Conservation (phyloP, 495 filamentous ascomycete species). For the Astrothelium macrocarpum region DNA sequence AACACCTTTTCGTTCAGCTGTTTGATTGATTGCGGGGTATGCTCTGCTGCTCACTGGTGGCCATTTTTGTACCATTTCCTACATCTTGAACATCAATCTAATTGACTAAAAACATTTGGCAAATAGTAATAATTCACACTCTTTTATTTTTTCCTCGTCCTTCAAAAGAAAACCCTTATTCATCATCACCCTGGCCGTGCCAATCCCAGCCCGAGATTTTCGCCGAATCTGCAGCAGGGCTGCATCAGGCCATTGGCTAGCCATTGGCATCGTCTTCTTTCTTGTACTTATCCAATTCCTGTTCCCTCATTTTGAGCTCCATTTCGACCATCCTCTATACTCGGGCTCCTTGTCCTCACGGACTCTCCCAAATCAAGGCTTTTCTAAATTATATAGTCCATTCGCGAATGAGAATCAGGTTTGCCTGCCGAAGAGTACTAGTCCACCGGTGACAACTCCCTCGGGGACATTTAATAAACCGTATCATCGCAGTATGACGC, state of each 20-base stretch:
- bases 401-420: not conserved
- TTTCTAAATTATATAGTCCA: constrained; percentile 4
- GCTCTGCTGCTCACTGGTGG: not conserved
- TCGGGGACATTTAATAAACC: constrained; percentile 13
- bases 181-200: not conserved
- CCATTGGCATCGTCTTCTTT: not conserved
- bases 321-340: not conserved
- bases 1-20: not conserved
- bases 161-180: not conserved
- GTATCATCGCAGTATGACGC: constrained; percentile 37
- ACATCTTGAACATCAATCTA: too few species aligned
- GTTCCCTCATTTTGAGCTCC: not conserved
- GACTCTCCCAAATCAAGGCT: not conserved
- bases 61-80: not conserved
- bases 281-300: constrained; percentile 3
- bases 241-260: not conserved
- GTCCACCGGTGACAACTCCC: not conserved
- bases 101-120: not conserved
- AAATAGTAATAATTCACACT: not conserved
- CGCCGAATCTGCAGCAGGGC: not conserved
- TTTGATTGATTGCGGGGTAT: constrained; percentile 5
- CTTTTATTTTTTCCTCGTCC: not conserved
- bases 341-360: not conserved
- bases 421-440: not conserved
- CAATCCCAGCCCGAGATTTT: constrained; percentile 2